These are phyloP conservation scores for Coleophoma eucalyptorum DNA, from an alignment of 2,329 filamentous ascomycete species.

Conservation along the genomic window DNA sequence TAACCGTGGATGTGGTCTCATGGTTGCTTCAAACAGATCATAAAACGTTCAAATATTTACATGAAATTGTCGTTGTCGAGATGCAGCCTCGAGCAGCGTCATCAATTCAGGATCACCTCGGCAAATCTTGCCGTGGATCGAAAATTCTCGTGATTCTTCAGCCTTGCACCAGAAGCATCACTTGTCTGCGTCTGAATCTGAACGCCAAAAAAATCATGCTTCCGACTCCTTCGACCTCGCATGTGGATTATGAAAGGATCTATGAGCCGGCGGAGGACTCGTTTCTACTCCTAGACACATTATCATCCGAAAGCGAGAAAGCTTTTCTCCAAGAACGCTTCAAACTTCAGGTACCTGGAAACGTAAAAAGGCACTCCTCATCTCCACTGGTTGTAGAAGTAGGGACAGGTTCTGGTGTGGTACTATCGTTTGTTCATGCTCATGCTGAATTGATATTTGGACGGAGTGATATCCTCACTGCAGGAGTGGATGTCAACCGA, in stretches of 20 bases:
- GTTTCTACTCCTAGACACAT: slow-evolving; percentile 86
- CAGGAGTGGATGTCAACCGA: slow-evolving; percentile 80
- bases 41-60: neutral
- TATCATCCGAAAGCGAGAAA: slow-evolving; percentile 54
- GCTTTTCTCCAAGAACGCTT: slow-evolving; percentile 18
- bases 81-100: neutral
- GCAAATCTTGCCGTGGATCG: slow-evolving; percentile 1
- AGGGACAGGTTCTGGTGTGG: slow-evolving; percentile 87
- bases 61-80: neutral
- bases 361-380: slow-evolving; percentile 23
- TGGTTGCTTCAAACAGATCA: slow-evolving; percentile 2
- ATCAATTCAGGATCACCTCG: neutral
- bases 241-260: slow-evolving; percentile 82
- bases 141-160: slow-evolving; percentile 6
- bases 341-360: slow-evolving; percentile 6
- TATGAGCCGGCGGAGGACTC: slow-evolving; percentile 98
- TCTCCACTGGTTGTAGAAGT: slow-evolving; percentile 74
- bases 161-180: neutral
- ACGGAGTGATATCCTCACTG: slow-evolving; percentile 61
- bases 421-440: slow-evolving; percentile 83
- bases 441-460: slow-evolving; percentile 72
- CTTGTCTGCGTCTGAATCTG: neutral
- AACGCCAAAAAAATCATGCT: slow-evolving; percentile 56
- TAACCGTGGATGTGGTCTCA: slow-evolving; percentile 18
- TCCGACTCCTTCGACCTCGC: slow-evolving; percentile 88